phyloP scores from a whole-genome alignment of 371 early-diverging fungal species.

The Furculomyces boomerangus region DNA sequence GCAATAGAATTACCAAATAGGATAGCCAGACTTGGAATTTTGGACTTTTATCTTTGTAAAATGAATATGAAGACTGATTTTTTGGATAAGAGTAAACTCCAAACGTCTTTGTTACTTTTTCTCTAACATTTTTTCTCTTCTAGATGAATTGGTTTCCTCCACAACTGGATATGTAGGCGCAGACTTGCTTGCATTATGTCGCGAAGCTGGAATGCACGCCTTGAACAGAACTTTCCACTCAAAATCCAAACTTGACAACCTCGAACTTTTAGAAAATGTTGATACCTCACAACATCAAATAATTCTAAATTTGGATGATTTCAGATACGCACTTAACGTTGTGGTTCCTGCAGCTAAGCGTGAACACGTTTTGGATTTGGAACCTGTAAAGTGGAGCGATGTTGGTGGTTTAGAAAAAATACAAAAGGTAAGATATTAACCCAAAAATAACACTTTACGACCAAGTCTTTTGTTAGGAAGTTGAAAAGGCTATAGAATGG shows the following conservation, averaged over 20 bases:
- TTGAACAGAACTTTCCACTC: neutral
- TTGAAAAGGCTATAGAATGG: constrained; percentile 92
- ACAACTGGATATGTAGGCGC: constrained; percentile 97
- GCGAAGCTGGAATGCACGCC: constrained; percentile 57
- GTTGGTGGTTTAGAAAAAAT: constrained; percentile 87
- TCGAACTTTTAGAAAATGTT: constrained; percentile 5
- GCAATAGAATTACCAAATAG: constrained; percentile 60
- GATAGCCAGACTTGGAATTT: constrained; percentile 35
- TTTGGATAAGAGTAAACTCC: constrained; percentile 10
- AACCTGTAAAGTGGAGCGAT: constrained; percentile 58
- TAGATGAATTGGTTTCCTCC: constrained; percentile 43
- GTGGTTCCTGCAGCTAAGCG: constrained; percentile 46
- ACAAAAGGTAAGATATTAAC: constrained; percentile 44
- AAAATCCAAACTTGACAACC: constrained; percentile 11
- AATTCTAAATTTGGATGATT: constrained; percentile 28
- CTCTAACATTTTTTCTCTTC: no score
- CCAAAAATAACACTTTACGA: no score
- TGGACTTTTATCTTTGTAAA: constrained; percentile 30
- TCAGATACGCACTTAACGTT: constrained; percentile 38
- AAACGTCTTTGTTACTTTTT: neutral
- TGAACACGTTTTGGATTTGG: constrained; percentile 37
- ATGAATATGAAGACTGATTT: constrained; percentile 32
- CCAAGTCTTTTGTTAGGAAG: no score
- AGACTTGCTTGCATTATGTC: constrained; percentile 76
- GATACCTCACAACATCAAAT: neutral